Evolutionary conservation across 805 yeast genomes (phyloP).

Genomic region (Candida taoyuanica): DNA sequence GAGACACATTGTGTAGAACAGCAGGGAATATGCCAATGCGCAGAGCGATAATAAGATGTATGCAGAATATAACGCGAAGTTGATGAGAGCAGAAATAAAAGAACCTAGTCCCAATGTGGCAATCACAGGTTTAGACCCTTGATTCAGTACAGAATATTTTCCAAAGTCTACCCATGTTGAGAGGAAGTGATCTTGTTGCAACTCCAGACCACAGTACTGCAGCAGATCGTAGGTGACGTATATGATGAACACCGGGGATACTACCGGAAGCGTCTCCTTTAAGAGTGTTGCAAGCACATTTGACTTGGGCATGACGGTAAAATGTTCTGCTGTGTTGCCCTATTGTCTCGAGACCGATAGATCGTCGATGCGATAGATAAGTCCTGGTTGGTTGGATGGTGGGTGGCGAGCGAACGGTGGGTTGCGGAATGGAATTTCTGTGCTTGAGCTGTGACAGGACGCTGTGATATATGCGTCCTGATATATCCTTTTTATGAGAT

Average conservation of each 20-base stretch:
- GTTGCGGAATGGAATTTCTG: too few relatives aligned
- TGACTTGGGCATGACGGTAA: neutral
- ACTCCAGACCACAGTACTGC: conserved; percentile 6
- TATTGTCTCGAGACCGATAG: neutral
- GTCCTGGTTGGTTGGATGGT: too few relatives aligned
- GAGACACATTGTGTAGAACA: conserved; percentile 19
- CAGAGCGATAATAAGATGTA: conserved; percentile 10
- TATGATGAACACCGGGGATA: conserved; percentile 19
- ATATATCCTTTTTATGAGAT: too few relatives aligned
- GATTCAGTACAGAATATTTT: conserved; percentile 13
- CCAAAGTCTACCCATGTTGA: conserved; percentile 11
- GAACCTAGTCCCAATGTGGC: neutral
- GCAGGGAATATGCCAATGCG: conserved; percentile 14
- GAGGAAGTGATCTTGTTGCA: conserved; percentile 15
- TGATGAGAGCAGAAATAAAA: neutral
- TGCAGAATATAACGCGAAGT: conserved; percentile 2
- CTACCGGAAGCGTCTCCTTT: conserved; percentile 15
- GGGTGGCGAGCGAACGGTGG: too few relatives aligned
- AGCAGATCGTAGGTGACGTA: conserved; percentile 19
- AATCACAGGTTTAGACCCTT: conserved; percentile 19
- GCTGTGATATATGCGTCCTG: too few relatives aligned
- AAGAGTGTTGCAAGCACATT: conserved; percentile 2
- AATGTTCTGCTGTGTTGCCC: neutral
- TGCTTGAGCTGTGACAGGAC: too few relatives aligned
- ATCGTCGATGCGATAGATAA: conserved; percentile 5